phyloP scores from a whole-genome alignment of 805 yeast genomes.

The Torulaspora maleeae region DNA sequence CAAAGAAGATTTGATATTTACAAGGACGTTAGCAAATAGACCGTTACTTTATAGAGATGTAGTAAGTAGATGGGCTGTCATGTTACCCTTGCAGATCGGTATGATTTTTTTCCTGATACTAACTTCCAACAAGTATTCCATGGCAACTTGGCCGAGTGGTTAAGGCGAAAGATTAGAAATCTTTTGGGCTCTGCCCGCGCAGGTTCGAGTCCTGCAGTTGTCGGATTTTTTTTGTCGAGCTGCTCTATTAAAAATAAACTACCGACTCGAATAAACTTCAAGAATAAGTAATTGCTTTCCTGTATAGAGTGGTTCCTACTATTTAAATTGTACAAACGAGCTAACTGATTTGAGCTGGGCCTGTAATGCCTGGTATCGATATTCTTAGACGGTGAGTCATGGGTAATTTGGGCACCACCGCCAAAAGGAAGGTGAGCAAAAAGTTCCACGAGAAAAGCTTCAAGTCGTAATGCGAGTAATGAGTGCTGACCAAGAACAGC shows the following conservation, averaged over 20 bases:
- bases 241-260: too few relatives aligned
- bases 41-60: not conserved
- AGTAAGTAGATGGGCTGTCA: not conserved
- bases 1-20: constrained; percentile 70
- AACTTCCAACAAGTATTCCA: not conserved
- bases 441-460: constrained; percentile 74
- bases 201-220: constrained; percentile 66
- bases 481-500: constrained; percentile 80
- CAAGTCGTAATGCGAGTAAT: constrained; percentile 81
- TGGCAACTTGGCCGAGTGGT: constrained; percentile 56
- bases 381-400: constrained; percentile 74
- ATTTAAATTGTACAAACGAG: not conserved
- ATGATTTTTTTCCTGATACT: too few relatives aligned
- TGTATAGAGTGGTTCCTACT: too few relatives aligned
- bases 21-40: constrained; percentile 28
- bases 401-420: constrained; percentile 89
- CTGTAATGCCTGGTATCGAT: constrained; percentile 46
- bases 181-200: constrained; percentile 53
- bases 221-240: constrained; percentile 48
- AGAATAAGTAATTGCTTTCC: too few relatives aligned
- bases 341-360: constrained; percentile 35
- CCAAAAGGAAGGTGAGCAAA: constrained; percentile 67
- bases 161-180: constrained; percentile 57
- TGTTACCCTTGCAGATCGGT: too few relatives aligned
- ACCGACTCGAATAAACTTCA: not conserved